A percentile compares a stretch with the other conserved stretches of the same genome.
Conservation (phyloP, 352 stramenopile species). For the Globisporangium yorkense region DNA sequence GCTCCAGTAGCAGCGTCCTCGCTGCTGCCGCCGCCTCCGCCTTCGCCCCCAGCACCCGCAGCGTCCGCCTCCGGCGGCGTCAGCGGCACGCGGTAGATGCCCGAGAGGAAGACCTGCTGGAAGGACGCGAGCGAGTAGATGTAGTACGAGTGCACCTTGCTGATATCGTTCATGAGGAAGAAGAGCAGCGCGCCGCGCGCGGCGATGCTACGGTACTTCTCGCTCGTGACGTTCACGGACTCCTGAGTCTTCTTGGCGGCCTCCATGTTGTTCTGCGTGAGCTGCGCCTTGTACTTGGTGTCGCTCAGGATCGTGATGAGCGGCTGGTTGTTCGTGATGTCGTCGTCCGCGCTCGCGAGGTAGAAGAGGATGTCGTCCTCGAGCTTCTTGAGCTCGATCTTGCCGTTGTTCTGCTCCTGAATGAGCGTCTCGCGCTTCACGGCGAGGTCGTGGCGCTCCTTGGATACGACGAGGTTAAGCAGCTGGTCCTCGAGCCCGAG, state of each 20-base stretch:
- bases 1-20: conserved; percentile 1
- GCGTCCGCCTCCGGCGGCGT: conserved; percentile 21
- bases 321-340: conserved; percentile 97
- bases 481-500: conserved; percentile 91
- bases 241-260: conserved; percentile 90
- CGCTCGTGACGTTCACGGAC: conserved; percentile 90
- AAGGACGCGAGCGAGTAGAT: conserved; percentile 96
- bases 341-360: conserved; percentile 92
- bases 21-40: conserved; percentile 3
- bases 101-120: conserved; percentile 93
- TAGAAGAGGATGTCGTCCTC: conserved; percentile 95
- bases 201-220: conserved; percentile 94
- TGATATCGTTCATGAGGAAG: conserved; percentile 97
- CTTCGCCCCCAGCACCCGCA: conserved; percentile 8
- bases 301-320: conserved; percentile 95
- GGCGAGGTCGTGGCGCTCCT: conserved; percentile 84
- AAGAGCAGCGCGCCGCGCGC: conserved; percentile 92
- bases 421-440: conserved; percentile 89
- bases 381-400: conserved; percentile 95
- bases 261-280: conserved; percentile 91
- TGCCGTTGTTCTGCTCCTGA: conserved; percentile 93
- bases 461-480: conserved; percentile 89
- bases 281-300: conserved; percentile 91
- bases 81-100: conserved; percentile 89
- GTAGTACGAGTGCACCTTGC: conserved; percentile 97